Conservation (phyloP, 306 rosid genomes). For the Castanea crenata region DNA sequence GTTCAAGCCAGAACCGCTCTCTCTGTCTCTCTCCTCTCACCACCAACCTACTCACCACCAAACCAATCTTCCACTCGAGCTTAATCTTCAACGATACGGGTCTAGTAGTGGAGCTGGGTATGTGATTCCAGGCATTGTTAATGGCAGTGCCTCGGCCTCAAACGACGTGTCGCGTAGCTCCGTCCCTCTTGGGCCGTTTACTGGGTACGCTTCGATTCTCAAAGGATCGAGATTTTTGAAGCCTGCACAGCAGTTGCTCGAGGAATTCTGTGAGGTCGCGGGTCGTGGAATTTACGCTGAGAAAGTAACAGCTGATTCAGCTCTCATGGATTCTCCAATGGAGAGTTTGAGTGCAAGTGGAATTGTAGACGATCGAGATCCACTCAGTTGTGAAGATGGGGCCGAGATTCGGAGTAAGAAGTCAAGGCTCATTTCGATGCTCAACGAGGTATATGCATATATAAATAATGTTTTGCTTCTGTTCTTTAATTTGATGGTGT, state of each 20-base stretch:
- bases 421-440: conserved; percentile 65
- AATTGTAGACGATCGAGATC: conserved; percentile 38
- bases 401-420: conserved; percentile 45
- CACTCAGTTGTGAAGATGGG: conserved; percentile 24
- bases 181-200: conserved; percentile 61
- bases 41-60: conserved; percentile 6
- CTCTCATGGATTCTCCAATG: conserved; percentile 41
- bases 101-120: conserved; percentile 26
- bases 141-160: conserved; percentile 23
- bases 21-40: conserved; percentile 68
- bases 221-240: conserved; percentile 73
- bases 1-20: conserved; percentile 72
- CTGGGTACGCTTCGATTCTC: conserved; percentile 65
- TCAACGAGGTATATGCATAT: conserved; percentile 60
- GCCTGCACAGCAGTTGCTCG: conserved; percentile 74
- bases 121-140: conserved; percentile 32
- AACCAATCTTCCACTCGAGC: conserved; percentile 31
- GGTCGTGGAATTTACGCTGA: conserved; percentile 33
- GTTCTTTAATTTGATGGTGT: background rate
- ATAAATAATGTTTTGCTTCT: background rate
- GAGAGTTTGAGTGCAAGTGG: conserved; percentile 30
- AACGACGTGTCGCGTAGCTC: conserved; percentile 33
- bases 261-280: conserved; percentile 56
- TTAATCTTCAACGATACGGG: conserved; percentile 51
- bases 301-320: conserved; percentile 30